A percentile compares a stretch with the other conserved stretches of the same genome.
phyloP scores from a whole-genome alignment of 2,329 filamentous ascomycete genomes.

The Botrytis deweyae region DNA sequence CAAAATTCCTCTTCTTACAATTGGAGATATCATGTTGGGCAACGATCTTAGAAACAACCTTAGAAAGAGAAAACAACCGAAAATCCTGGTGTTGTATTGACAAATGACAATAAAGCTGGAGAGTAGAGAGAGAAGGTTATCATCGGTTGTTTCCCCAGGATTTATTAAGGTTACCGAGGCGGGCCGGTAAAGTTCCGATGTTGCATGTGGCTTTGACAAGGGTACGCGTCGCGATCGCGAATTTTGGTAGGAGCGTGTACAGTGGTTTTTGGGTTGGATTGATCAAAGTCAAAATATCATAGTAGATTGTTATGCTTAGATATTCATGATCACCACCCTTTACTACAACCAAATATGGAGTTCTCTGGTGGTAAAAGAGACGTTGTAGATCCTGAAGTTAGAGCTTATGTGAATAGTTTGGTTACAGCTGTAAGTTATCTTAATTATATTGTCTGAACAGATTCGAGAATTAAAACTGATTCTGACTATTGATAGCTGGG shows the following conservation, averaged over 20 bases:
- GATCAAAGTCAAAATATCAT: background rate
- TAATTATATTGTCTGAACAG: conserved; percentile 22
- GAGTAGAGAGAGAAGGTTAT: background rate
- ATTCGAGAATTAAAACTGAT: conserved; percentile 11
- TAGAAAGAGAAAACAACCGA: background rate
- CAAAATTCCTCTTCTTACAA: conserved; percentile 32
- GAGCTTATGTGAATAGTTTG: conserved; percentile 89
- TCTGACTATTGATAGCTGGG: conserved; percentile 64
- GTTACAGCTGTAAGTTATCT: conserved; percentile 68
- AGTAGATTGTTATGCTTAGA: conserved; percentile 8
- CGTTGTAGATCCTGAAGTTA: conserved; percentile 85
- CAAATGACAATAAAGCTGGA: background rate
- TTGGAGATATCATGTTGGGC: conserved; percentile 35
- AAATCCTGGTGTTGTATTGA: background rate
- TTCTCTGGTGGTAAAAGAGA: conserved; percentile 51
- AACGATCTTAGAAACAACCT: background rate
- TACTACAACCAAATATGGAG: conserved; percentile 50
- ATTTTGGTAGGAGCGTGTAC: conserved; percentile 27
- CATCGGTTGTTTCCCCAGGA: conserved; percentile 16
- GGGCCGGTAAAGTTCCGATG: conserved; percentile 4
- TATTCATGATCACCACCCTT: conserved; percentile 2
- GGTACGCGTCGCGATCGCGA: conserved; percentile 19
- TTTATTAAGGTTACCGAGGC: conserved; percentile 6
- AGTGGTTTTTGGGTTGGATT: conserved; percentile 24
- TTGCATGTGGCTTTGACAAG: conserved; percentile 18